A percentile compares a stretch with the other conserved stretches of the same genome.
phyloP scores from a whole-genome alignment of 352 stramenopile genomes.

The Pythium volutum region DNA sequence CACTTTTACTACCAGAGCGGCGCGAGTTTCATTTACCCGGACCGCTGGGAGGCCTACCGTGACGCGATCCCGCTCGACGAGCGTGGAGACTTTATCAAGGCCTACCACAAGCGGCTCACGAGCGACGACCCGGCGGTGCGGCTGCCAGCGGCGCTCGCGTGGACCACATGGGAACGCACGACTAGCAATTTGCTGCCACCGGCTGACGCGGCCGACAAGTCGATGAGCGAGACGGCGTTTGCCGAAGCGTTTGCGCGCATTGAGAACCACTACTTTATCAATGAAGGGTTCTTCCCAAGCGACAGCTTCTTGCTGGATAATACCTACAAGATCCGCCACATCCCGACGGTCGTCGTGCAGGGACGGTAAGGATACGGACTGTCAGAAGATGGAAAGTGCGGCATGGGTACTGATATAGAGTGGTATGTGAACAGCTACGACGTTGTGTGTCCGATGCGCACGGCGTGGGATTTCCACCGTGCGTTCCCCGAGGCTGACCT shows the following conservation, averaged over 20 bases:
- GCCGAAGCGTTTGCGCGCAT: slow-evolving; percentile 90
- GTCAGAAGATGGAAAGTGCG: background rate
- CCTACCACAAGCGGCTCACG: slow-evolving; percentile 87
- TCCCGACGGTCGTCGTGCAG: slow-evolving; percentile 91
- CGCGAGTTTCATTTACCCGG: slow-evolving; percentile 88
- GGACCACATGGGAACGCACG: slow-evolving; percentile 91
- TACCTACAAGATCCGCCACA: slow-evolving; percentile 89
- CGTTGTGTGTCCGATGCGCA: slow-evolving; percentile 63
- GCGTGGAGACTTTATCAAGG: slow-evolving; percentile 75
- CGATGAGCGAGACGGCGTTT: slow-evolving; percentile 79
- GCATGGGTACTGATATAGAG: background rate
- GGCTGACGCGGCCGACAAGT: slow-evolving; percentile 63
- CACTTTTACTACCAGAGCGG: slow-evolving; percentile 92
- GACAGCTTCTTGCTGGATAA: slow-evolving; percentile 89
- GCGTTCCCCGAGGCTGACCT: slow-evolving; percentile 46
- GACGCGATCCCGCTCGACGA: slow-evolving; percentile 86
- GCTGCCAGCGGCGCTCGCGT: slow-evolving; percentile 81
- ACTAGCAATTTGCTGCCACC: slow-evolving; percentile 81
- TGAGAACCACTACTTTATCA: slow-evolving; percentile 92
- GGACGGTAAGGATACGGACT: slow-evolving; percentile 44
- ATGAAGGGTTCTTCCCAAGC: slow-evolving; percentile 88
- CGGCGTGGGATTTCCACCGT: slow-evolving; percentile 67
- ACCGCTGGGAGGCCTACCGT: slow-evolving; percentile 89
- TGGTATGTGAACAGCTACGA: slow-evolving; percentile 41
- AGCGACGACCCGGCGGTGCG: slow-evolving; percentile 84